Percentiles rank a stretch among this genome's conserved stretches.
phyloP scores from a whole-genome alignment of 495 filamentous ascomycete species.

The Podospora appendiculata region DNA sequence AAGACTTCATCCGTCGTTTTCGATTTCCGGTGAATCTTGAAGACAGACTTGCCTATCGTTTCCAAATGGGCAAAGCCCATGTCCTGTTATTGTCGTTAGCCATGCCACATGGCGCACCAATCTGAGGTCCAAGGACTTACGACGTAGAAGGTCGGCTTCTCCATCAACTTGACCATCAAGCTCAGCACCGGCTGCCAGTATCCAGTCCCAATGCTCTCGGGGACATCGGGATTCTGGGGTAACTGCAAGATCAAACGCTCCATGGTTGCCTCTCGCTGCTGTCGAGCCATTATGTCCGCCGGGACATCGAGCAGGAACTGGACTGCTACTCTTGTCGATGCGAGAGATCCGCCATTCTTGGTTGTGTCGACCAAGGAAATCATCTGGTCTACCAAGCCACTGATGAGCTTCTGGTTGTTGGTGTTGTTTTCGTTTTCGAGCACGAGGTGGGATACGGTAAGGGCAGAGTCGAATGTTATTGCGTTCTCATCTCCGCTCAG shows the following conservation, averaged over 20 bases:
- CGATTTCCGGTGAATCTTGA: slow-evolving; percentile 6
- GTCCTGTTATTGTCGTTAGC: slow-evolving; percentile 1
- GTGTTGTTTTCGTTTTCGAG: slow-evolving; percentile 15
- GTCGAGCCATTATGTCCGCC: slow-evolving; percentile 8
- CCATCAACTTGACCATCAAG: slow-evolving; percentile 40
- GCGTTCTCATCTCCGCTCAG: not conserved
- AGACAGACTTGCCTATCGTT: slow-evolving; percentile 12
- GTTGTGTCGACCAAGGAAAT: slow-evolving; percentile 11
- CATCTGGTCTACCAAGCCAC: slow-evolving; percentile 9
- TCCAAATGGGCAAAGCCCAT: slow-evolving; percentile 23
- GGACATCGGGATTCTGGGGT: slow-evolving; percentile 2
- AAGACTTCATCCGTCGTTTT: slow-evolving; percentile 2
- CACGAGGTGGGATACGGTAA: slow-evolving; percentile 1
- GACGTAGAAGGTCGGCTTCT: slow-evolving; percentile 40
- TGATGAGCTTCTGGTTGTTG: slow-evolving; percentile 11
- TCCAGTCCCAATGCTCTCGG: slow-evolving; percentile 3
- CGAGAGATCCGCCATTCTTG: slow-evolving; percentile 3
- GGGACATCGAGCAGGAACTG: slow-evolving; percentile 16
- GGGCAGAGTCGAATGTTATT: not conserved
- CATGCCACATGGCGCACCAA: not conserved
- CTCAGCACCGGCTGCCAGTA: slow-evolving; percentile 30
- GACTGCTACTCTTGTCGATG: slow-evolving; percentile 10
- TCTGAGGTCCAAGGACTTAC: slow-evolving; percentile 16
- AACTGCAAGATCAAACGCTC: slow-evolving; percentile 12
- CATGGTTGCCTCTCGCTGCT: slow-evolving; percentile 19